Base-by-base conservation (phyloP, 176 grass and related monocot species). In the Tillandsia leiboldiana region DNA sequence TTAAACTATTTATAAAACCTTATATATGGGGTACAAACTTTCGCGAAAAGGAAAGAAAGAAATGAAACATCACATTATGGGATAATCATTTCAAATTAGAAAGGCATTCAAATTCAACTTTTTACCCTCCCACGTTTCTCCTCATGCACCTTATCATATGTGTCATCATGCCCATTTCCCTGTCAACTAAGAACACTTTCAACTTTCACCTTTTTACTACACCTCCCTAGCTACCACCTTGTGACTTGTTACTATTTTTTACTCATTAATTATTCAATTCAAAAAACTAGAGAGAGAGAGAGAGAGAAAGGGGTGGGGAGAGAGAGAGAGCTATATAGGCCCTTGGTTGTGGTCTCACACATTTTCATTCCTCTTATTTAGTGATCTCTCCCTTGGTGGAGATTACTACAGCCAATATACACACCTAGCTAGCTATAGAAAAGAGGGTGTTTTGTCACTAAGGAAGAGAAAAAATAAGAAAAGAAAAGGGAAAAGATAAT, bases 71-170 rank as follows among this genome's bases (percentile, higher is more conserved):
- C 51, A 83, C 73, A 97, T 87, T 85, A 92, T 89, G 83, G 81
- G 84, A 70, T 79, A 92, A 97, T 97, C 83, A 92, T 87, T 80
- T 82, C 89, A 90, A 90, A 81, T 83, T 42, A 82, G 79, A 92
- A 97, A 90, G 86, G 70, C 77, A 92, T 67, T 83, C 83, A 74
- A 53, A 9, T 72, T 66, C 79, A 92, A 71, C 93, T 92, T 97
- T 97, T 42, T 42, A 42, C 3, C 33, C 33, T 20, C 33, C 33
- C 33, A 42, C 33, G 1, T 87, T 53, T 49, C 70, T 2, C 29
- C 62, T 68, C 75, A 78, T 82, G 76, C 83, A 64, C 69, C 85
- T 91, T 68, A 84, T 91, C 83, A 79, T 84, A 84, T 74, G 88
- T 73, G 80, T 86, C 80, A 86, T 77, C 56, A 91, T 83, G 74